These are phyloP conservation scores for Niveomyces coronatus DNA, from an alignment of 2,329 filamentous ascomycete species.

Conservation along the genomic window DNA sequence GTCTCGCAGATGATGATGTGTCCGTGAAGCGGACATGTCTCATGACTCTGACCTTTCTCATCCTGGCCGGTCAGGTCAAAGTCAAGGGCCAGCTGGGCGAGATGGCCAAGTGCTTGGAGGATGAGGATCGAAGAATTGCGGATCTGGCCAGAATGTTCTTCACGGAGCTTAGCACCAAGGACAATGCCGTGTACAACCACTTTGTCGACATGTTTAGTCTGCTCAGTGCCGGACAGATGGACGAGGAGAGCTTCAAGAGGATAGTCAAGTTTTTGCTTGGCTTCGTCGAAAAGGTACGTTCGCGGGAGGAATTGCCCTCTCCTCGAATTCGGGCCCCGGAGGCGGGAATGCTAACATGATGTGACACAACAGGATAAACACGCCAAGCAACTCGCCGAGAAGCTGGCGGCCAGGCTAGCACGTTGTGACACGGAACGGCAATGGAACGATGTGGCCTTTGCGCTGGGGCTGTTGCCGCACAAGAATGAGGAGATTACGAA, in stretches of 20 bases:
- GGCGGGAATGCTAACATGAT: slow-evolving; percentile 12
- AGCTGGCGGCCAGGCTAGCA: slow-evolving; percentile 74
- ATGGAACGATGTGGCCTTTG: slow-evolving; percentile 96
- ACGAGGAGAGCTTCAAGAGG: slow-evolving; percentile 75
- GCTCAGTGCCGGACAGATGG: slow-evolving; percentile 68
- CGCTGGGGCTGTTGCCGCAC: slow-evolving; percentile 78
- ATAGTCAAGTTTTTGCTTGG: slow-evolving; percentile 89
- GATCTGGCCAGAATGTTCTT: slow-evolving; percentile 98
- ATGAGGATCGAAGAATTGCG: slow-evolving; percentile 86
- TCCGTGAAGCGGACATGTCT: slow-evolving; percentile 95
- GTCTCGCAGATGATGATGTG: slow-evolving; percentile 77
- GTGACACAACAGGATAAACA: slow-evolving; percentile 89
- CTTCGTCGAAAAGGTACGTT: slow-evolving; percentile 88
- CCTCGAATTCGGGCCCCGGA: too few species aligned
- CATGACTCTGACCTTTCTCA: slow-evolving; percentile 97
- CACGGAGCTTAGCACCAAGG: slow-evolving; percentile 91
- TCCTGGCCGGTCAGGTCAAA: slow-evolving; percentile 95
- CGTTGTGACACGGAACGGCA: slow-evolving; percentile 88
- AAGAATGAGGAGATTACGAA: slow-evolving; percentile 86
- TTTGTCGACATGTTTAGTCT: slow-evolving; percentile 99
- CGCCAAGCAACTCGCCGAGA: slow-evolving; percentile 85
- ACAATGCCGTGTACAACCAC: slow-evolving; percentile 98
- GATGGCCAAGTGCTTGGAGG: slow-evolving; percentile 98
- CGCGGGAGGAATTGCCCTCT: slow-evolving; percentile 10
- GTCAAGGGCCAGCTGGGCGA: slow-evolving; percentile 97